Conservation (phyloP, 805 yeast species). For the Candida pseudoglaebosa region DNA sequence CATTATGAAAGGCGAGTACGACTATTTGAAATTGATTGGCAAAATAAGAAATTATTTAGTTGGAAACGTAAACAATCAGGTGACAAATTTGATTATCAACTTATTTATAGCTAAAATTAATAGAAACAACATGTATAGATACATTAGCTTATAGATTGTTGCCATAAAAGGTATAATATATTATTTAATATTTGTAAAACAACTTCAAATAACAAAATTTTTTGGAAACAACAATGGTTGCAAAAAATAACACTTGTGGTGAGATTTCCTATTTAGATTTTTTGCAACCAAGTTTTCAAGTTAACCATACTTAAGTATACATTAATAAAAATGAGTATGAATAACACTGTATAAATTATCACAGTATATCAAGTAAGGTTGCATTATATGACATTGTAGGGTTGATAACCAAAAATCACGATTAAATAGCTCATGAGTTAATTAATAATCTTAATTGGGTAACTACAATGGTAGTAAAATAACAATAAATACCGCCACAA, state of each 20-base stretch:
- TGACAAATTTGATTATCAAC: conserved; percentile 27
- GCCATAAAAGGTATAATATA: not conserved
- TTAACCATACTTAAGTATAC: not conserved
- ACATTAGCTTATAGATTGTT: no score
- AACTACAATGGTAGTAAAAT: not conserved
- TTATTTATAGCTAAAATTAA: no score
- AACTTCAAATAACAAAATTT: no score
- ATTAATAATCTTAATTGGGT: not conserved
- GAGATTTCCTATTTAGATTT: not conserved
- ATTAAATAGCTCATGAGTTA: not conserved
- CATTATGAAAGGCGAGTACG: conserved; percentile 31
- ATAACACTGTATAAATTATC: no score
- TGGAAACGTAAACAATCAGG: conserved; percentile 33
- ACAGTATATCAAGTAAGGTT: no score
- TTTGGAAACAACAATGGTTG: no score
- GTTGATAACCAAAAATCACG: no score
- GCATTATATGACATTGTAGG: no score
- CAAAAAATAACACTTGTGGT: not conserved
- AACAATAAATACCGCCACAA: not conserved
- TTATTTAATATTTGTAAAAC: no score
- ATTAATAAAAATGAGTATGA: no score
- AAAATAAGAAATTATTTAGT: conserved; percentile 22
- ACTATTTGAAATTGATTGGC: conserved; percentile 31
- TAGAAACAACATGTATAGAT: no score
- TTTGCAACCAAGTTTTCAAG: not conserved